These are phyloP conservation scores for Limnomonas spitsbergensis DNA, from an alignment of 139 green algal genomes.

Conservation along the genomic window DNA sequence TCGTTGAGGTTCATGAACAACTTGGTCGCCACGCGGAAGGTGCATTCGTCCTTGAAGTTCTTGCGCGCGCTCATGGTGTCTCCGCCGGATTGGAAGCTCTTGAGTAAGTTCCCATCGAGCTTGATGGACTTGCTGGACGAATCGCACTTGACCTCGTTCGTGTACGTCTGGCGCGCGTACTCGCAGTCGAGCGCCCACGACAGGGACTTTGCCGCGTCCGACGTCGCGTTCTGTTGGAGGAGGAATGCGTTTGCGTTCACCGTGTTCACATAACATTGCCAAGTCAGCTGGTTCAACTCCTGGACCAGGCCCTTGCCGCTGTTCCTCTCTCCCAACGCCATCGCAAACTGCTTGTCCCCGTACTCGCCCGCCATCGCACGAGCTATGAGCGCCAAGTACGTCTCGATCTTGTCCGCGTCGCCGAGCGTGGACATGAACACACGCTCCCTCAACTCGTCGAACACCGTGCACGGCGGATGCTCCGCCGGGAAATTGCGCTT, in stretches of 20 bases:
- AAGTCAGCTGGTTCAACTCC: not conserved
- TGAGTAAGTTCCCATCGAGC: not conserved
- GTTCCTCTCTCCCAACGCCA: not conserved
- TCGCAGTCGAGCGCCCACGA: not conserved
- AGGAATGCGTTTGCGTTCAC: not conserved
- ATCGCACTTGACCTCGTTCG: not conserved
- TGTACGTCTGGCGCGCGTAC: not conserved
- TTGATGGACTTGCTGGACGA: not conserved
- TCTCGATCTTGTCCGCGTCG: not conserved
- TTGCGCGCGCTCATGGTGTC: not conserved
- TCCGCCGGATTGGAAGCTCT: slow-evolving; percentile 5
- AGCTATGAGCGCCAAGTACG: not conserved
- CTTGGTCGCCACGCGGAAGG: not conserved
- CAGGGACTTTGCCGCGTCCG: not conserved
- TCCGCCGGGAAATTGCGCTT: not conserved
- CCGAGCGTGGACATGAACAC: not conserved
- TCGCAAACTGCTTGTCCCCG: not conserved
- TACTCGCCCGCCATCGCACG: not conserved
- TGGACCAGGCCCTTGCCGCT: slow-evolving; percentile 1
- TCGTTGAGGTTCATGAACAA: slow-evolving; percentile 13
- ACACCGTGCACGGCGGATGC: not conserved
- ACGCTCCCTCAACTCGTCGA: not conserved
- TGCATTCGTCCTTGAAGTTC: not conserved
- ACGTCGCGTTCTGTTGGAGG: not conserved
- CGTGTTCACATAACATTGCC: not conserved